Base-by-base conservation (phyloP, 352 stramenopile species). In the Phytophthora citricola region DNA sequence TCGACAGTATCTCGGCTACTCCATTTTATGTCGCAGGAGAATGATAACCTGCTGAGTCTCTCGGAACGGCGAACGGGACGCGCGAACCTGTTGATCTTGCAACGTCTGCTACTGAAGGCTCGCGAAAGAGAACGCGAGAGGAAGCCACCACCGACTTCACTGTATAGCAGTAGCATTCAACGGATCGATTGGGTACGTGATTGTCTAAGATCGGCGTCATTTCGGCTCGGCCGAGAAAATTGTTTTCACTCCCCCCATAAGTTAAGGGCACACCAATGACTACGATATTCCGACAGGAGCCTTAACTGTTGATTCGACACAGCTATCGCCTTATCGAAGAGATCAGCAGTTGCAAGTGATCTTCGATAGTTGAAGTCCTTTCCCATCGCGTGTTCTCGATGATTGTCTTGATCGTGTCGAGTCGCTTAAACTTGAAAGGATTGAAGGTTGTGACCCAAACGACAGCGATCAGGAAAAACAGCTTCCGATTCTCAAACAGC, bases 71-170 rank as follows among this genome's bases (percentile, higher is more conserved):
- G 78, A 50, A 74, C 73, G 0, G 77, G 66, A 31, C 73, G 79
- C 17, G 62, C 59, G 7, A 89, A 81, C 24, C 50, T 89, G 24
- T 57, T 89, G 46, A 69, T 79, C 52, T 61, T 89, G 50, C 79
- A 89, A 55, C 71, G 75, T 49, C 53, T 89, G 58, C 55, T 89
- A 17, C 46, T 86, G 2, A 89, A 87, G 56, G 79, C 70, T 15
- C 69, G 73, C 17, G 67, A 79, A 10, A 66, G 78, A 55, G 79
- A 89, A 51, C 72, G 63, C 5, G 73, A 76, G 36, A 61, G 66
- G 71, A 73, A 53, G 12, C 49, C 15, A 54, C 68, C 14, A 76
- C 68, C n/a, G 71, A 79, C 48, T 83, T 78, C 40, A 83, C 74
- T 41, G 74, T 82, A 48, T 82, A 76, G 66, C 10, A 17, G 29